Conservation (phyloP, 129 eudicot species). For the Solidago caesia region DNA sequence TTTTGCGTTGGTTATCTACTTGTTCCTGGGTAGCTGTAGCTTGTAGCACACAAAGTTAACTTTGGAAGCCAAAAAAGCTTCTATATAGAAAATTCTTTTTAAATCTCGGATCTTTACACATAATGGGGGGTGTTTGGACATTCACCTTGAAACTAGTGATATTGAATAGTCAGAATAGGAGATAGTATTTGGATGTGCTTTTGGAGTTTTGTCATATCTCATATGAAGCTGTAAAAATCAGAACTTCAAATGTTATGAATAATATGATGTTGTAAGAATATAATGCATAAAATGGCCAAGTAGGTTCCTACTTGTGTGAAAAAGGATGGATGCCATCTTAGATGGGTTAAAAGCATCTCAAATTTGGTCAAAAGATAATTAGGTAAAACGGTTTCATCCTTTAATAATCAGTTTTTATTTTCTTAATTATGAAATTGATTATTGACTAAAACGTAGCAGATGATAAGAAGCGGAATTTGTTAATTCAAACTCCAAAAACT, state of each 20-base stretch:
- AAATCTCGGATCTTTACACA: not conserved
- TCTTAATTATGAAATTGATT: not conserved
- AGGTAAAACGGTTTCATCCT: not conserved
- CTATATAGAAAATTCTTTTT: not conserved
- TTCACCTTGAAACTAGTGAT: not conserved
- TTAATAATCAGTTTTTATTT: not conserved
- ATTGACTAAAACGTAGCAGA: not conserved
- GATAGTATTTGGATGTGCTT: not conserved
- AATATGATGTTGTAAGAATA: not conserved
- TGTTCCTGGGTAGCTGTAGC: not conserved
- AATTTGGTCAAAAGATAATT: not conserved
- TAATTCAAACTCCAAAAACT: not conserved
- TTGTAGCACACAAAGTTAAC: not conserved
- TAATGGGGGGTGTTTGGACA: not conserved
- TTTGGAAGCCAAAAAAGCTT: not conserved
- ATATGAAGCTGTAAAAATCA: not conserved
- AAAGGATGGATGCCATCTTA: not conserved
- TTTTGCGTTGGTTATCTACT: not conserved
- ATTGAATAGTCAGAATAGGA: not conserved
- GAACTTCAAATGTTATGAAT: not conserved
- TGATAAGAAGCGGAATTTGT: not conserved
- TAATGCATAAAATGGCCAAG: constrained; percentile 1
- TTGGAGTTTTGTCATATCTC: not conserved
- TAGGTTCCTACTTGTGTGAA: not conserved
- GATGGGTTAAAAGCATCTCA: not conserved